A percentile compares a stretch with the other conserved stretches of the same genome.
Evolutionary conservation across 1,284 basidiomycete genomes (phyloP).

Genomic region (Ustilago lituana): DNA sequence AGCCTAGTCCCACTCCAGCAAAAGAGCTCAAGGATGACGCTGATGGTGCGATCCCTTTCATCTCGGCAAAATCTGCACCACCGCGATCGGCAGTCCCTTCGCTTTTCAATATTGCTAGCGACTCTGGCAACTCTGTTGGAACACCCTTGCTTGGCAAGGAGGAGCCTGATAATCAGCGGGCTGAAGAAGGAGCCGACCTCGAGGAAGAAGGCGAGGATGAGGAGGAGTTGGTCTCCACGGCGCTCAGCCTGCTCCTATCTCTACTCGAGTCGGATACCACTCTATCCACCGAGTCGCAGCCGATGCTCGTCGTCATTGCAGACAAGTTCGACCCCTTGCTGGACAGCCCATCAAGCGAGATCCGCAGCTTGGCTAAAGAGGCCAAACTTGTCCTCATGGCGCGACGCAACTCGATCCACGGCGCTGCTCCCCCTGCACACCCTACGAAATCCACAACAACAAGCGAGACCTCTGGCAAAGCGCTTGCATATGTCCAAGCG

Average conservation of each 20-base stretch:
- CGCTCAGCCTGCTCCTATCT: slow-evolving; percentile 58
- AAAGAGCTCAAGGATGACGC: too few relatives aligned
- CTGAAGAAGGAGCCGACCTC: background rate
- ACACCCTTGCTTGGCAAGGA: background rate
- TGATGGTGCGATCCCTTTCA: slow-evolving; percentile 40
- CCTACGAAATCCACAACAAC: slow-evolving; percentile 5
- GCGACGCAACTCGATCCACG: slow-evolving; percentile 68
- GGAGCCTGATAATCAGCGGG: background rate
- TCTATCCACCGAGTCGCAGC: slow-evolving; percentile 39
- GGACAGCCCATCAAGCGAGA: slow-evolving; percentile 40
- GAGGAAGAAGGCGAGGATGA: slow-evolving; percentile 12
- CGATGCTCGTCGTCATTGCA: slow-evolving; percentile 56
- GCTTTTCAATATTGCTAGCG: slow-evolving; percentile 27
- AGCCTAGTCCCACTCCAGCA: too few relatives aligned
- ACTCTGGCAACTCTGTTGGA: background rate
- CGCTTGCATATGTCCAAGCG: slow-evolving; percentile 57
- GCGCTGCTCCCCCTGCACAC: background rate
- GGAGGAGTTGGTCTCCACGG: slow-evolving; percentile 51
- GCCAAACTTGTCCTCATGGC: slow-evolving; percentile 83
- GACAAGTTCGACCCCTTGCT: slow-evolving; percentile 47
- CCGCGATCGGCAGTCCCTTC: slow-evolving; percentile 5
- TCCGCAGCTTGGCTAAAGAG: slow-evolving; percentile 76
- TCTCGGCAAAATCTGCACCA: slow-evolving; percentile 14
- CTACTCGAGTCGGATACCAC: slow-evolving; percentile 53
- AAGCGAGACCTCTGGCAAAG: slow-evolving; percentile 46